phyloP scores from a whole-genome alignment of 192 early-diverging fungal genomes.

The Phlyctochytrium bullatum region DNA sequence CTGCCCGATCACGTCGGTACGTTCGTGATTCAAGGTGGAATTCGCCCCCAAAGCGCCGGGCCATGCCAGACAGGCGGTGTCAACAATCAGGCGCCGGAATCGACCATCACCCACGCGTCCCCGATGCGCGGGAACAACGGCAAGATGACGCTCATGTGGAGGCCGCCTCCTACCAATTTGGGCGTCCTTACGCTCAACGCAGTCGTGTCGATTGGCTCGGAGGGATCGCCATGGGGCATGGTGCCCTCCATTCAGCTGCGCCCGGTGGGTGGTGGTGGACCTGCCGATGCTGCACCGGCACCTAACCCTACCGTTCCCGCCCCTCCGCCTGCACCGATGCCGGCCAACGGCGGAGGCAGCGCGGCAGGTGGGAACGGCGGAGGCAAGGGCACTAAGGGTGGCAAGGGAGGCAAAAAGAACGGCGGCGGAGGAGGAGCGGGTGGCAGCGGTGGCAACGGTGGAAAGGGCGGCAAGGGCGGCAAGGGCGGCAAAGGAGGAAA shows the following conservation, averaged over 20 bases:
- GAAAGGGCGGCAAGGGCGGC: not conserved
- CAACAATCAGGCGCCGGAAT: constrained; percentile 5
- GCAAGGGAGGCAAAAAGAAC: not conserved
- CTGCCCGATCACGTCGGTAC: constrained; percentile 7
- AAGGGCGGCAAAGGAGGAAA: constrained; percentile 8
- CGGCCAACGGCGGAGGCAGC: constrained; percentile 4
- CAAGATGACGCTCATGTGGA: constrained; percentile 14
- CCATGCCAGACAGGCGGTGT: constrained; percentile 8
- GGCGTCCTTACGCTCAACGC: constrained; percentile 15
- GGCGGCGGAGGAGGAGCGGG: not conserved
- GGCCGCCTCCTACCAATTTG: constrained; percentile 15
- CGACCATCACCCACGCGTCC: constrained; percentile 16
- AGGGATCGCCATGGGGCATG: constrained; percentile 6
- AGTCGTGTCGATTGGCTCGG: constrained; percentile 3
- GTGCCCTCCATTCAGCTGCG: constrained; percentile 15
- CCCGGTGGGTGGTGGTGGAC: too few species aligned
- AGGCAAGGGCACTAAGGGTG: not conserved
- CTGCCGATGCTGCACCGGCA: too few species aligned
- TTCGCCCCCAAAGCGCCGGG: constrained; percentile 9
- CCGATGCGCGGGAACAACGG: constrained; percentile 1
- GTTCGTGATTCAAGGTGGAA: not conserved
- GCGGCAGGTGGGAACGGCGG: constrained; percentile 1
- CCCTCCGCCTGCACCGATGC: too few species aligned
- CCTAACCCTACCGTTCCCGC: too few species aligned
- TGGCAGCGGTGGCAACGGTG: not conserved